Evolutionary conservation across 805 yeast genomes (phyloP).

Genomic region (Phaffomyces thermotolerans): DNA sequence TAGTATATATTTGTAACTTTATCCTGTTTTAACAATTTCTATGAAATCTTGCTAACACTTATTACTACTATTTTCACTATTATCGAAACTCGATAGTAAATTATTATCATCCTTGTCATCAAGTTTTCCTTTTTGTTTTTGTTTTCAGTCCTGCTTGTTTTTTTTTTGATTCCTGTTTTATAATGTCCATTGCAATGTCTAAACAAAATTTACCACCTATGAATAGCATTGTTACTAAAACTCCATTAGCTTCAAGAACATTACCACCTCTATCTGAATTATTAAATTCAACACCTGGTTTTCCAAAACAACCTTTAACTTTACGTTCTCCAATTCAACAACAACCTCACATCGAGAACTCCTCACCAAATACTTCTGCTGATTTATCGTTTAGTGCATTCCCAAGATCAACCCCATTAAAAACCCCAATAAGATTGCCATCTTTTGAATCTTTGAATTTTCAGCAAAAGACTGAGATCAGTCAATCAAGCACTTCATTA

Average conservation of each 20-base stretch:
- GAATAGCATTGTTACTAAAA: not conserved
- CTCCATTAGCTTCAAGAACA: not conserved
- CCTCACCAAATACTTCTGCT: not conserved
- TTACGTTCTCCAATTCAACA: not conserved
- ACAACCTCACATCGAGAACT: not conserved
- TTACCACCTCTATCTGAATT: slow-evolving; percentile 4
- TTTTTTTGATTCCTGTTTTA: not conserved
- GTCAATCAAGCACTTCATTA: not conserved
- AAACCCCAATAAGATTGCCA: slow-evolving; percentile 23
- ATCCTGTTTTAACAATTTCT: not conserved
- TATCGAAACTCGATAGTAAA: no score
- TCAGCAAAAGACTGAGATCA: slow-evolving; percentile 5
- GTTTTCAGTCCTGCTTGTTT: no score
- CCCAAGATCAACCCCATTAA: slow-evolving; percentile 1
- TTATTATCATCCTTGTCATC: no score
- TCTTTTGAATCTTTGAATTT: slow-evolving; percentile 21
- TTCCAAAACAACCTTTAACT: not conserved
- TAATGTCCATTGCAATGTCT: slow-evolving; percentile 7
- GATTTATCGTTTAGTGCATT: no score
- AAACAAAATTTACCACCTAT: slow-evolving; percentile 3
- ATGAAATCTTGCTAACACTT: no score
- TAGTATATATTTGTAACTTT: not conserved
- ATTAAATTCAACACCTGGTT: not conserved
- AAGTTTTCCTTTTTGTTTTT: no score
- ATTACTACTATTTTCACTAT: no score